Evolutionary conservation across 345 rosid genomes (phyloP), one percentile per base, ranked within the genome.

Genomic region (Arabis hirsuta): DNA sequence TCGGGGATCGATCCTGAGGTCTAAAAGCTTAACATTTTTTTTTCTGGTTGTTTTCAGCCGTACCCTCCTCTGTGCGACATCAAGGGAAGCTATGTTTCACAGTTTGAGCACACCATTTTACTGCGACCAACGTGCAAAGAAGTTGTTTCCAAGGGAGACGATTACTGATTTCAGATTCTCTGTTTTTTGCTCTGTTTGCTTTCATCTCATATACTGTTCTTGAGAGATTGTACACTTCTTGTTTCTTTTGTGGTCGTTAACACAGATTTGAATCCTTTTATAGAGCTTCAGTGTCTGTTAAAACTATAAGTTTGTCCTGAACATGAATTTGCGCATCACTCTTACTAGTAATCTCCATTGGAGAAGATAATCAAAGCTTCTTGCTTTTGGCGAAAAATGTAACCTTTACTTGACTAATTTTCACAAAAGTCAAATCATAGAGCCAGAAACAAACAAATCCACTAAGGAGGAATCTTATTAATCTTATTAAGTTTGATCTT

Each of bases 111-210:
- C 71, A 91, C 99, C 22, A 85, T 95, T 56, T 77, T 91, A 54
- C 89, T 95, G 12, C 89, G 99, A 69, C 98, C 99, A 0, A 89
- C 92, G 52, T 95, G 99, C 96, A 91, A 91, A 81, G 97, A 95
- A 81, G 98, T 91, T 50, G 78, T 90, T 73, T 91, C 98, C 36
- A 86, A 84, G 69, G 98, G 98, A 19, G 94, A 91, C 57, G 99
- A 90, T 58, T 95, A 88, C 57, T 95, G 80, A 84, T 62, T 42
- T 51, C 63, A 27, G 7, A 54, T 36, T 11, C 55, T 51, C 50
- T 43, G 53, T 47, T 39, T 56, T 59, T 32, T 48, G 51, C 62
- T 66, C 14, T 74, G 62, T 51, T 51, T 14, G 29, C 32, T 32
- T 22, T 3, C 0, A 3, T 52, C 67, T 60, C 51, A 11, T 9